Evolutionary conservation across 441 rosid species (phyloP), one percentile per base, ranked within the genome.

Genomic region (Capsella rubella): DNA sequence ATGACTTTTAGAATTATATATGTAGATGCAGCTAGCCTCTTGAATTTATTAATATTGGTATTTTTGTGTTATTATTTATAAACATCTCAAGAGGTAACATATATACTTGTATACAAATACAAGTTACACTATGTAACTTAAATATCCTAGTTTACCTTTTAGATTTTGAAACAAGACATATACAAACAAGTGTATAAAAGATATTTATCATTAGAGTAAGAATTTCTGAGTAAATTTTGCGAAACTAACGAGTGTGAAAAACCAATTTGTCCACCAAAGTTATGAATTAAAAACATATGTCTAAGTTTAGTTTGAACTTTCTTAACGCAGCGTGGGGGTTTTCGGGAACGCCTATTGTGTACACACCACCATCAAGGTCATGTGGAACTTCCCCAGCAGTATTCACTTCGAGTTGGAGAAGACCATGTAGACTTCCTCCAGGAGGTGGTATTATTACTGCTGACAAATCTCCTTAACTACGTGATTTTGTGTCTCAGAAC

Each of bases 381-480:
- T 69, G 74, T 58, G 74, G 66, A 25, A 12, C 12, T 58, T 69
- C 74, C 9, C 74, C 74, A 9, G 74, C 74, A 21, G 31, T 52
- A 31, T 9, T 39, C 16, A 8, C 63, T 55, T 57, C 57, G 13
- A 7, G 2, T 15, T 58, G 65, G 73, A 57, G 12, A 27, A 12
- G 18, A 29, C 31, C 54, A 46, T 57, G 73, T 5, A 57, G 57
- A 9, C 65, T 53, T 54, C 72, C 72, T 42, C 72, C 63, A 29
- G 64, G 54, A 7, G 42, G 13, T 63, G 8, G 15, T 32, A 43
- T 68, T 12, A 63, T 64, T 31, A 39, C 40, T 31, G 55, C 72
- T 11, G 46, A 42, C 5, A 42, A 55, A 29, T 12, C 54, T 55
- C 72, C 72, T 55, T 68, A 43, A 68, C 46, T 42, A 42, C 12